These are phyloP conservation scores for Mediolabrus comicus DNA, from an alignment of 108 stramenopile genomes.

Conservation along the genomic window DNA sequence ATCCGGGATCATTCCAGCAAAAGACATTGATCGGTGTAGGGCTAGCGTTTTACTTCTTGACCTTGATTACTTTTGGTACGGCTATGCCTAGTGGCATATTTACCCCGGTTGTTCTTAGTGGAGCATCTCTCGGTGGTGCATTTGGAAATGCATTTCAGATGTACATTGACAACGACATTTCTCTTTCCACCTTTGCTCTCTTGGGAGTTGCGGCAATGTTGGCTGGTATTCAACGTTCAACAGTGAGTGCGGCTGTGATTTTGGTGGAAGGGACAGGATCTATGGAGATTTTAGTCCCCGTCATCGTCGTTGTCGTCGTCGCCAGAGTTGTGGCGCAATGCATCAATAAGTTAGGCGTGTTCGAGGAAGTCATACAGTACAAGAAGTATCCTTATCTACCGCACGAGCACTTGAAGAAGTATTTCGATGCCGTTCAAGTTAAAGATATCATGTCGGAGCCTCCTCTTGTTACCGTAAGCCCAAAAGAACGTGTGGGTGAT, in stretches of 20 bases:
- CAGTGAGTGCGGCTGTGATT: conserved; percentile 63
- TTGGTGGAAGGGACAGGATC: conserved; percentile 69
- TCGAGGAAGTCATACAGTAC: background rate
- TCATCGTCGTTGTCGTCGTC: conserved; percentile 51
- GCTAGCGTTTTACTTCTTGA: conserved; percentile 41
- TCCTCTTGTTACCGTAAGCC: too few relatives aligned
- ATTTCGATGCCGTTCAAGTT: too few relatives aligned
- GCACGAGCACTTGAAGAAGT: too few relatives aligned
- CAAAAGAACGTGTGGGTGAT: too few relatives aligned
- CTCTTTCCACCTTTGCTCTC: conserved; percentile 48
- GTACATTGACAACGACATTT: conserved; percentile 15
- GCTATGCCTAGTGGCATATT: conserved; percentile 56
- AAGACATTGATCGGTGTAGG: conserved; percentile 45
- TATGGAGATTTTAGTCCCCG: conserved; percentile 54
- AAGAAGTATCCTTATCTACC: too few relatives aligned
- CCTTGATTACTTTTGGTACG: conserved; percentile 46
- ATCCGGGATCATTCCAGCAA: conserved; percentile 37
- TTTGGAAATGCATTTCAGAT: conserved; percentile 41
- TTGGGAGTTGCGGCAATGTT: conserved; percentile 61
- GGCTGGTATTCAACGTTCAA: conserved; percentile 61
- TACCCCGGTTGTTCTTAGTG: conserved; percentile 54
- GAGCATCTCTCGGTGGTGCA: conserved; percentile 54
- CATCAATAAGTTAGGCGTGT: background rate
- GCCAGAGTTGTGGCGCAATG: conserved; percentile 39
- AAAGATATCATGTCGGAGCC: too few relatives aligned